Evolutionary conservation across 1,284 basidiomycete genomes (phyloP).

Genomic region (Leccinum laetum): DNA sequence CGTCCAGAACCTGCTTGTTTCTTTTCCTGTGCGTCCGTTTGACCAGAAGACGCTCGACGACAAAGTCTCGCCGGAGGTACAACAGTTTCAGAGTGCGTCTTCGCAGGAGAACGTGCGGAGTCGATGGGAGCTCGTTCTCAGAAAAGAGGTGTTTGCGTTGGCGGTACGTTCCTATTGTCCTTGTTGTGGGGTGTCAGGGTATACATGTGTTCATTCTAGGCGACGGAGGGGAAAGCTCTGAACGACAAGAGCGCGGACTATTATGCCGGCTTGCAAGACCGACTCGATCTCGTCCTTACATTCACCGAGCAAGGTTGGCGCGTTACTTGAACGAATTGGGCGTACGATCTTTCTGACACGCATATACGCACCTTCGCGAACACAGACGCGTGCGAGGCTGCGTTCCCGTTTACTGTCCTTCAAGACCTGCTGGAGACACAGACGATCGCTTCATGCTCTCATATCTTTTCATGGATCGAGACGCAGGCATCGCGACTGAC

Average conservation of each 20-base stretch:
- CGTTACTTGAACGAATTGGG: conserved; percentile 28
- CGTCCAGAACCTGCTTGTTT: conserved; percentile 46
- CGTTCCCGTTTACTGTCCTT: conserved; percentile 62
- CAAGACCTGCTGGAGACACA: conserved; percentile 81
- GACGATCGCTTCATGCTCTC: conserved; percentile 78
- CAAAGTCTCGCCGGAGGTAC: conserved; percentile 48
- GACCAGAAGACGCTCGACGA: conserved; percentile 47
- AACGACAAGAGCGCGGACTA: conserved; percentile 51
- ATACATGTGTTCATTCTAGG: conserved; percentile 35
- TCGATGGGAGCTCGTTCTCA: conserved; percentile 72
- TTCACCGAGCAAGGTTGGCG: conserved; percentile 72
- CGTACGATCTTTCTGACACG: conserved; percentile 10
- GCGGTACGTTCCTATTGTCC: conserved; percentile 49
- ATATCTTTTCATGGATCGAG: conserved; percentile 86
- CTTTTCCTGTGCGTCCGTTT: conserved; percentile 51
- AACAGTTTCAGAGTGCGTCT: conserved; percentile 41
- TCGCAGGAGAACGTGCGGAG: conserved; percentile 60
- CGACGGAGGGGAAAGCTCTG: conserved; percentile 59
- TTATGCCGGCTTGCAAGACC: conserved; percentile 58
- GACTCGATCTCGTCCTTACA: conserved; percentile 69
- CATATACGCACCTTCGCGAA: not conserved
- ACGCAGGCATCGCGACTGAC: conserved; percentile 64
- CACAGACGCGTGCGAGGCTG: conserved; percentile 52
- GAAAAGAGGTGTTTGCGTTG: conserved; percentile 64
- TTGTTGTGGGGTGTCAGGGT: not conserved